phyloP scores from a whole-genome alignment of 2,329 filamentous ascomycete genomes.

The Tolypocladium sp. region DNA sequence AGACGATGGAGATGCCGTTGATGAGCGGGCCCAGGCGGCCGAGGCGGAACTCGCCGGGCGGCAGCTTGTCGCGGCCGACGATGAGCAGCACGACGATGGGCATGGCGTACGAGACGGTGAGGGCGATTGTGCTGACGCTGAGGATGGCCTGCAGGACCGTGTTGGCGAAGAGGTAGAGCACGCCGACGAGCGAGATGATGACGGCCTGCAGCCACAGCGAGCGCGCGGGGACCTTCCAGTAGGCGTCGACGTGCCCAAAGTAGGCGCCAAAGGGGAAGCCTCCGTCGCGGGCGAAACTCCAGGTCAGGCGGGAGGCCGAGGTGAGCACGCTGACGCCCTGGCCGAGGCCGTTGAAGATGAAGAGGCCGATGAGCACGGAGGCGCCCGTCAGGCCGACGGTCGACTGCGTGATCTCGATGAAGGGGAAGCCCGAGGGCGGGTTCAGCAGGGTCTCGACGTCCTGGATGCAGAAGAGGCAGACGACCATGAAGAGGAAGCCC shows the following conservation, averaged over 20 bases:
- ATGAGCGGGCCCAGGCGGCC: conserved; percentile 32
- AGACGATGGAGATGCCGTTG: conserved; percentile 41
- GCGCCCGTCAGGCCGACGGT: conserved; percentile 25
- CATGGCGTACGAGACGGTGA: conserved; percentile 40
- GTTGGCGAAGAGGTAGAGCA: conserved; percentile 45
- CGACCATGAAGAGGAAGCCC: conserved; percentile 42
- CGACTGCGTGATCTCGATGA: conserved; percentile 36
- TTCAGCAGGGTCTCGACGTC: conserved; percentile 30
- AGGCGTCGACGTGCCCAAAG: conserved; percentile 30
- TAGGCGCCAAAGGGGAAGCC: conserved; percentile 36
- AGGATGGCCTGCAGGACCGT: conserved; percentile 44
- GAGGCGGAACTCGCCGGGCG: conserved; percentile 33
- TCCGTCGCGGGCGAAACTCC: conserved; percentile 46
- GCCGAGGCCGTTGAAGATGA: conserved; percentile 46
- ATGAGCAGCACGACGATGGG: conserved; percentile 38
- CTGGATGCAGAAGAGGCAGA: conserved; percentile 42
- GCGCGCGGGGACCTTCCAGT: conserved; percentile 43
- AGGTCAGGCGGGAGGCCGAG: conserved; percentile 41
- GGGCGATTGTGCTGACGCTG: conserved; percentile 45
- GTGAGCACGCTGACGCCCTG: conserved; percentile 43
- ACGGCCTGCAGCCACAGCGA: conserved; percentile 42
- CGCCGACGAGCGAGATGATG: conserved; percentile 33
- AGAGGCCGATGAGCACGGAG: conserved; percentile 36
- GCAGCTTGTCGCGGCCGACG: conserved; percentile 42
- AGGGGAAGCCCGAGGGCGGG: conserved; percentile 31